Base-by-base conservation (phyloP, 139 green algal genomes). In the Coelastrella sp. region DNA sequence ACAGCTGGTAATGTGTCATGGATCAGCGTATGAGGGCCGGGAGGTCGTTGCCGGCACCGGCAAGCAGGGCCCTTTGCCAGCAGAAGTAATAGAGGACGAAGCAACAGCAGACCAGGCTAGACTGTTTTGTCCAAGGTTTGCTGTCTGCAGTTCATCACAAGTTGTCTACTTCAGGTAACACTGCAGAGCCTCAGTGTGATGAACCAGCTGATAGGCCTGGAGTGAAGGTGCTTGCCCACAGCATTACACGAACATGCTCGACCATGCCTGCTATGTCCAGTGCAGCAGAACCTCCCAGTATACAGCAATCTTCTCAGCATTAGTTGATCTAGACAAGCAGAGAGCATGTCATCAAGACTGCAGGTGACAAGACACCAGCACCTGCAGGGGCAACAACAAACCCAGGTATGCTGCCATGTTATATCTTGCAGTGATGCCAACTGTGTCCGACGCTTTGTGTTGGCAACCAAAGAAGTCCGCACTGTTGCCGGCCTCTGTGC, bases 41-140 rank as follows among this genome's bases (percentile, higher is more conserved):
- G 77, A 84, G n/a, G n/a, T 40, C 13, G n/a, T 84, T 5, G 77
- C 77, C 38, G 77, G 77, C 37, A 81, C 60, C 11, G 73, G 73
- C 48, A 67, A 66, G 32, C 73, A 81, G 73, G 73, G 73, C 13
- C 15, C 25, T 17, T 30, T 73, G 6, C 25, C 27, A 30, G 67
- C 37, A 35, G 73, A 67, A 30, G 27, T 59, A 23, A n/a, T 82
- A 2, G 75, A 82, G 13, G 62, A 82, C 25, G 53, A 82, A 38
- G 75, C 75, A 68, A 62, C 75, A 82, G 75, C 75, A 82, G 77
- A 84, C 37, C 57, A 74, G 35, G 77, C 59, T 21, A 32, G 77
- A 4, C 77, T 84, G 23, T 74, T 84, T 23, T 84, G 77, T 59
- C 77, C 77, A 17, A 45, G 77, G 34, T 59, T 38, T 60, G 40